phyloP scores from a whole-genome alignment of 805 yeast genomes.

The Maudiozyma saulgeensis region DNA sequence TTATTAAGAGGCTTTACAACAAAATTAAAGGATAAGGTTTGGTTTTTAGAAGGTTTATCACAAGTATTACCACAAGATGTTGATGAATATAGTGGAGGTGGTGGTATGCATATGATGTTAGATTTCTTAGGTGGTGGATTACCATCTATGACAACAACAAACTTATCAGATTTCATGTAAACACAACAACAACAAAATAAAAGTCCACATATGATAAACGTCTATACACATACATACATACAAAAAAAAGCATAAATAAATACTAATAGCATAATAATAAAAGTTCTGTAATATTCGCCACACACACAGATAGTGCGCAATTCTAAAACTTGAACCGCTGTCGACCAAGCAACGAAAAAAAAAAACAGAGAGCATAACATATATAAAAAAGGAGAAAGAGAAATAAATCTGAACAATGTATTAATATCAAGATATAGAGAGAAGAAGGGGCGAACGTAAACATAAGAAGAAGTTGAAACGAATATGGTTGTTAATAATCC shows the following conservation, averaged over 20 bases:
- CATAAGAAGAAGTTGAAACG: background rate
- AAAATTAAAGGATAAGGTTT: slow-evolving; percentile 80
- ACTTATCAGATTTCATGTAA: slow-evolving; percentile 27
- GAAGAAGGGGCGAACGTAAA: background rate
- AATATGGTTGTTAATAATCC: slow-evolving; percentile 92
- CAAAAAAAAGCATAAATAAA: no score
- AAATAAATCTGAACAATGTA: background rate
- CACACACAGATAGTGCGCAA: no score
- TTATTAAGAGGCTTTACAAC: slow-evolving; percentile 71
- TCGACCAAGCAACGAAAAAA: no score
- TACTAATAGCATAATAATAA: no score
- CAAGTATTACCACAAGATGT: slow-evolving; percentile 86
- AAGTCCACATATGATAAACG: background rate
- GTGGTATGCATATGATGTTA: slow-evolving; percentile 88
- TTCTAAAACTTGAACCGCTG: no score
- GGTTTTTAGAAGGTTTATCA: slow-evolving; percentile 91
- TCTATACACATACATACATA: no score
- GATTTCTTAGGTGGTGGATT: slow-evolving; percentile 70
- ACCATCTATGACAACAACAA: slow-evolving; percentile 39
- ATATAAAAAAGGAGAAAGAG: no score
- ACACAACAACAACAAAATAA: background rate
- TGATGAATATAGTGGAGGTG: slow-evolving; percentile 86
- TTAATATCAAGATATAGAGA: background rate
- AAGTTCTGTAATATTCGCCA: no score
- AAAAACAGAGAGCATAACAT: no score